Conservation (phyloP, 2,329 filamentous ascomycete genomes). For the Diaporthe sp. region DNA sequence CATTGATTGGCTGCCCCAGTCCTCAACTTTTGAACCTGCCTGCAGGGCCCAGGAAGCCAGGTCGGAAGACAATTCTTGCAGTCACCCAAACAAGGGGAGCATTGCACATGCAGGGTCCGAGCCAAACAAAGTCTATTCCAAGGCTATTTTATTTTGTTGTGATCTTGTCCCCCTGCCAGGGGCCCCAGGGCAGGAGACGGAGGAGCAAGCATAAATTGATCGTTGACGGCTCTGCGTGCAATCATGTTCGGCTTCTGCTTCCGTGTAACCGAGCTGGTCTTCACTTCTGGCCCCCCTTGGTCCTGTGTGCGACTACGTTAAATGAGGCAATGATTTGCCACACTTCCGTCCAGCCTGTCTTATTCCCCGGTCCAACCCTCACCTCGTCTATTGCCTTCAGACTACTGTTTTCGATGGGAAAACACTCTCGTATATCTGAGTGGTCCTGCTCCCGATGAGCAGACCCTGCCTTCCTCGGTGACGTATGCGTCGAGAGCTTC, state of each 20-base stretch:
- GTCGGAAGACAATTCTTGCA: not conserved
- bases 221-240: constrained; percentile 4
- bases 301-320: constrained; percentile 25
- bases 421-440: not conserved
- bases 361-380: not conserved
- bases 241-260: constrained; percentile 22
- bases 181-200: not conserved
- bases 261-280: constrained; percentile 23
- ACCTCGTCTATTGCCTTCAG: constrained; percentile 12
- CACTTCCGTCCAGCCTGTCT: constrained; percentile 6
- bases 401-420: not conserved
- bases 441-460: not conserved
- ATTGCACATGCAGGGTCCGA: constrained; percentile 18
- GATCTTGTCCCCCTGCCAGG: not conserved
- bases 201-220: constrained; percentile 25
- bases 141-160: not conserved
- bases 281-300: constrained; percentile 24
- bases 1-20: not conserved
- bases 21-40: not conserved
- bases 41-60: constrained; percentile 8
- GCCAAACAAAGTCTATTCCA: constrained; percentile 14
- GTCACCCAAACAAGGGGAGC: not conserved
- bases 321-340: constrained; percentile 33
- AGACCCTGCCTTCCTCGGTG: not conserved
- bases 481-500: not conserved